phyloP scores from a whole-genome alignment of 306 rosid genomes.

The Hippophae tibetana region DNA sequence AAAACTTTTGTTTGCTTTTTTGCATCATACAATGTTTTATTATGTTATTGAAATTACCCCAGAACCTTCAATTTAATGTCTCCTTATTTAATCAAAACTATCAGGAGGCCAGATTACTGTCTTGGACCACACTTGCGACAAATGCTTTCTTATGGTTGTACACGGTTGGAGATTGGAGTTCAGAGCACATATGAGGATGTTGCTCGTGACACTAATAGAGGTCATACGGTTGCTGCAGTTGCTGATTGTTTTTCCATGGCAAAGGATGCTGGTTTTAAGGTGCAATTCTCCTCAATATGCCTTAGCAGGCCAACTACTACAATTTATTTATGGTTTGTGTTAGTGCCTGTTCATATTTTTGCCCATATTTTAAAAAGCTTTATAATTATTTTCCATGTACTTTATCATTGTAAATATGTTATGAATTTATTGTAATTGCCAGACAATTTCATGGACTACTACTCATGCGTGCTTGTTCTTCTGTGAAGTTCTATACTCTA shows the following conservation, averaged over 20 bases:
- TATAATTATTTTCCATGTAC: neutral
- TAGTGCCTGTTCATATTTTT: neutral
- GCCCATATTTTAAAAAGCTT: neutral
- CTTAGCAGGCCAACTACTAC: neutral
- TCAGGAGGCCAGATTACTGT: conserved; percentile 99
- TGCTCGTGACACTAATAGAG: conserved; percentile 94
- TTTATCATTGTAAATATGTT: neutral
- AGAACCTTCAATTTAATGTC: neutral
- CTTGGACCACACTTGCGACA: conserved; percentile 98
- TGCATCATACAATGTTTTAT: neutral
- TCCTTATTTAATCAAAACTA: conserved; percentile 17
- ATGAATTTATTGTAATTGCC: neutral
- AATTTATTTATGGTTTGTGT: neutral
- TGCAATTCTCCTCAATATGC: conserved; percentile 12
- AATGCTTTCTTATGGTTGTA: conserved; percentile 93
- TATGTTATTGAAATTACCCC: neutral
- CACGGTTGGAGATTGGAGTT: conserved; percentile 91
- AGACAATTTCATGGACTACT: too few species aligned
- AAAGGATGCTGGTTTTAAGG: conserved; percentile 99
- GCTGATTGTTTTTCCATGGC: conserved; percentile 93
- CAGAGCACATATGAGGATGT: conserved; percentile 99
- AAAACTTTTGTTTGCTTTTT: neutral
- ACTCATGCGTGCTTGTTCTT: too few species aligned
- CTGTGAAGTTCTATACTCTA: too few species aligned
- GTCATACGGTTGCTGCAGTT: conserved; percentile 93